Conservation (phyloP, 129 eudicot species). For the Erigeron canadensis region DNA sequence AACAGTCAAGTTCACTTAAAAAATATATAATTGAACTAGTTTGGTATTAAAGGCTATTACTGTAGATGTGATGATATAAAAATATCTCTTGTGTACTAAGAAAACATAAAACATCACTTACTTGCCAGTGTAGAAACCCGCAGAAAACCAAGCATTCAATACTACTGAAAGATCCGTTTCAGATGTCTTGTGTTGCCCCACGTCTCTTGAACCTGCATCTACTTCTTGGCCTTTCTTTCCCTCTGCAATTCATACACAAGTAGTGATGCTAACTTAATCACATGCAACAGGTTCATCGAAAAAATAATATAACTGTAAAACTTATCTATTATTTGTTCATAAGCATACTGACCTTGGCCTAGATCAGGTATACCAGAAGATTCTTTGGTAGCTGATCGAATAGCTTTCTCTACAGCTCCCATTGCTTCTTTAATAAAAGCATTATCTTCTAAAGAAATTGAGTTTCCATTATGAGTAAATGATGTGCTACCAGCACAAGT, state of each 20-base stretch:
- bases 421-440: conserved; percentile 53
- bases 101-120: conserved; percentile 37
- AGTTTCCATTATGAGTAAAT: conserved; percentile 23
- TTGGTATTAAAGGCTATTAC: background rate
- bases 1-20: background rate
- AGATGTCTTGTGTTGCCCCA: conserved; percentile 27
- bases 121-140: conserved; percentile 92
- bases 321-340: background rate
- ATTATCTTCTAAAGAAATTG: conserved; percentile 36
- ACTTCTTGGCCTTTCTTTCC: conserved; percentile 25
- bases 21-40: background rate
- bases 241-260: conserved; percentile 40
- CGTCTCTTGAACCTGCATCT: conserved; percentile 13
- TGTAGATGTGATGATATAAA: background rate
- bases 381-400: conserved; percentile 36
- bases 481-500: conserved; percentile 29
- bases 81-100: background rate
- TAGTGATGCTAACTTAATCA: background rate
- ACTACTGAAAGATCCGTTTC: conserved; percentile 68
- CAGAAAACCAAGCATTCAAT: conserved; percentile 83
- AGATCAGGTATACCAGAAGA: conserved; percentile 28
- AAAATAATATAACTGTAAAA: background rate
- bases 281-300: background rate
- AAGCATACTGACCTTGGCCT: conserved; percentile 37
- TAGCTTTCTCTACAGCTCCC: conserved; percentile 68